A percentile compares a stretch with the other conserved stretches of the same genome.
Evolutionary conservation across 352 stramenopile genomes (phyloP).

Genomic region (Phytopythium chamaehyphon): DNA sequence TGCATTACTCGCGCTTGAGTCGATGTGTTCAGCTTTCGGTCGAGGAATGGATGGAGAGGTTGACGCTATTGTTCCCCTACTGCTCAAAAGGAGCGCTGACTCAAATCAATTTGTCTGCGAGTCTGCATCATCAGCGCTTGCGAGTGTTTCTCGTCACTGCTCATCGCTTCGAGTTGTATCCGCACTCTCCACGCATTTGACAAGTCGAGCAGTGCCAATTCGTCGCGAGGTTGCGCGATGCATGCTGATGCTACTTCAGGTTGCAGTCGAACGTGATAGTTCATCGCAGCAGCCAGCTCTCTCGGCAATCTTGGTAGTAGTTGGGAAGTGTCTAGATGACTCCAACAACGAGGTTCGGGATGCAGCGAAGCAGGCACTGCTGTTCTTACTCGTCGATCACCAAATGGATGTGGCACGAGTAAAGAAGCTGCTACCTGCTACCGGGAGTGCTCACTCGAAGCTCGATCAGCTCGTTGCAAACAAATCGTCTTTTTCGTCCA

Average conservation of each 20-base stretch:
- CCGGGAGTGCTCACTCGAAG: constrained; percentile 26
- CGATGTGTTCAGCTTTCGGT: constrained; percentile 40
- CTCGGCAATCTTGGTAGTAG: constrained; percentile 27
- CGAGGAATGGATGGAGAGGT: constrained; percentile 55
- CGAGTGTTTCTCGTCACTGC: constrained; percentile 51
- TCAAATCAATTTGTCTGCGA: constrained; percentile 78
- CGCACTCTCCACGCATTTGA: constrained; percentile 34
- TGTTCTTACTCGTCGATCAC: constrained; percentile 41
- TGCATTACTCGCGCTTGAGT: constrained; percentile 62
- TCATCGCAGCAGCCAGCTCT: not conserved
- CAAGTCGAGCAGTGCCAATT: constrained; percentile 45
- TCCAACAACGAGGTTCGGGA: constrained; percentile 77
- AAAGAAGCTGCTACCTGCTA: constrained; percentile 47
- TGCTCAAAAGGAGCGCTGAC: constrained; percentile 64
- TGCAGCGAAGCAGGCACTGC: constrained; percentile 50
- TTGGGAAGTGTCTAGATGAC: constrained; percentile 67
- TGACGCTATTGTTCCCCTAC: constrained; percentile 47
- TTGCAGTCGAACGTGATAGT: constrained; percentile 9
- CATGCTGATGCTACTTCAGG: constrained; percentile 45
- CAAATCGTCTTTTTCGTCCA: constrained; percentile 18
- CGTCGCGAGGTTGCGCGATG: constrained; percentile 55
- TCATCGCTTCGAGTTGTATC: constrained; percentile 40
- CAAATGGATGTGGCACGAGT: constrained; percentile 36
- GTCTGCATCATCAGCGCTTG: constrained; percentile 37
- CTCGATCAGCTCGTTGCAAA: constrained; percentile 41